Evolutionary conservation across 257 asterid species (phyloP).

Genomic region (Nicotiana tabacum): DNA sequence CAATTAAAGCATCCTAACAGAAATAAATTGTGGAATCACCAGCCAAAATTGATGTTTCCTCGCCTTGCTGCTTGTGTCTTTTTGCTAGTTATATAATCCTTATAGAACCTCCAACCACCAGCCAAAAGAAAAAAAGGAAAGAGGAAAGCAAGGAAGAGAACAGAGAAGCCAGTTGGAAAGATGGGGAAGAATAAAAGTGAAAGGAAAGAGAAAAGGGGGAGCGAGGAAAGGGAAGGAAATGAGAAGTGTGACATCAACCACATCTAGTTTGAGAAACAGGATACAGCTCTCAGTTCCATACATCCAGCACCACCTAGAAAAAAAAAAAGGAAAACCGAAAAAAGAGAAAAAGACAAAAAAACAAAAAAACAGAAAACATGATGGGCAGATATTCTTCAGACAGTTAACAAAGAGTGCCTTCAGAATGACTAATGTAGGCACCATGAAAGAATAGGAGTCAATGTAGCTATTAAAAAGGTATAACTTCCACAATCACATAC

Average conservation of each 20-base stretch:
- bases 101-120: not conserved
- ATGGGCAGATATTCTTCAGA: not conserved
- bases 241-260: constrained; percentile 7
- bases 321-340: not conserved
- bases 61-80: not conserved
- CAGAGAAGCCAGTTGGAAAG: not conserved
- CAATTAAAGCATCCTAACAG: not conserved
- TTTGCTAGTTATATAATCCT: not conserved
- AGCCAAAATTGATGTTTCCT: not conserved
- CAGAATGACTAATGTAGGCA: not conserved
- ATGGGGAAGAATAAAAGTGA: not conserved
- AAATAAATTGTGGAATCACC: not conserved
- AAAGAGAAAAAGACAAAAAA: not conserved
- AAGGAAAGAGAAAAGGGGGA: not conserved
- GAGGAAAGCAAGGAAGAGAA: not conserved
- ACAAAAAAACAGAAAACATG: too few species aligned
- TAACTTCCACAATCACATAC: not conserved
- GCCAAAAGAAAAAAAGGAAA: not conserved
- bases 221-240: not conserved
- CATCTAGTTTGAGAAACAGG: not conserved
- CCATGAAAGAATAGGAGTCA: not conserved
- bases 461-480: not conserved
- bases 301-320: constrained; percentile 15
- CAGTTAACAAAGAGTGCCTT: not conserved
- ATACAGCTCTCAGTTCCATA: constrained; percentile 10